Base-by-base conservation (phyloP, 2,329 filamentous ascomycete species). In the Aspergillus sp. region DNA sequence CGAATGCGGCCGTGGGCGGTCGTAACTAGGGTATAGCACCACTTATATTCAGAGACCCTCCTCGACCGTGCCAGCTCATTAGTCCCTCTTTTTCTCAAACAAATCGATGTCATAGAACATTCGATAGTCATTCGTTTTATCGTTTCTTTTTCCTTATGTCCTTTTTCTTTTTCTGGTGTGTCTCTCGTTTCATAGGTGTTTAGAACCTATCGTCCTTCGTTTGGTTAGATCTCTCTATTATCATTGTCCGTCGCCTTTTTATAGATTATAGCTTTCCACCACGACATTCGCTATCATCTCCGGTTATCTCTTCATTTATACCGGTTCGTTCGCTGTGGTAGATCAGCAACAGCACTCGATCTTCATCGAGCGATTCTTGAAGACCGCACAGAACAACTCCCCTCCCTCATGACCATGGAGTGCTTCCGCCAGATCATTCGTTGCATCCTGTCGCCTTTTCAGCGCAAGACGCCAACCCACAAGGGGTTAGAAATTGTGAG, bases 401-500 rank as follows among this genome's bases (percentile, higher is more conserved):
- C 19, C 19, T 19, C 19, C 19, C 19, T 33, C 36, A 33, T 7
- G 10, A 39, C 30, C 27, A 19, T 67, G 63, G 64, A 62, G 42
- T 69, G 66, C 50, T 64, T 69, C 45, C 59, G 62, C 42, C 62
- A 64, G 47, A 56, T 69, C 28, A 53, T 57, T 42, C 63, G 59
- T 43, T 62, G 62, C 48, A 42, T 68, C 39, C 66, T 60, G 44
- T 56, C 60, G 27, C 59, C 63, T 4, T 67, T 68, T 47, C 56
- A 49, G 41, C 60, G 58, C 41, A 55, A 56, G 9, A 51, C 60
- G 19, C 19, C 19, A 29, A 41, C 42, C 35, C 58, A 57, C 12
- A 57, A 51, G 28, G 55, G 54, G n/a, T 53, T 69, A 48, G 64
- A 67, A 42, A 69, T 69, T 47, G 65, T 69, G 46, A 52, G 61